Evolutionary conservation across 345 rosid species (phyloP).

Genomic region (Populus deltoides): DNA sequence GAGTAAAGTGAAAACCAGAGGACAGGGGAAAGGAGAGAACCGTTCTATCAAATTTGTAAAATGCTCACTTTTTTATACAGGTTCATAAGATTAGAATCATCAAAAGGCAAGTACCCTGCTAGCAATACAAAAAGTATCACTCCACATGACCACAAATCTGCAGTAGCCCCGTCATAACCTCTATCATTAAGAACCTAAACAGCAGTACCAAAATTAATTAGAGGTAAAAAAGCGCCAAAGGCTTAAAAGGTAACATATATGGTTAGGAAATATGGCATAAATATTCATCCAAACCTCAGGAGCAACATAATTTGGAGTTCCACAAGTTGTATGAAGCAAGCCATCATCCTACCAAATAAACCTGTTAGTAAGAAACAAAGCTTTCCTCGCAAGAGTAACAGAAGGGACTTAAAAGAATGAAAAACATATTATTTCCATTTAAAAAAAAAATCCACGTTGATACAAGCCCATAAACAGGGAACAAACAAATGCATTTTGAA

Average conservation of each 20-base stretch:
- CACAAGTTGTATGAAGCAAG: slow-evolving; percentile 93
- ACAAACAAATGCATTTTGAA: background rate
- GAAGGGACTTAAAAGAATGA: background rate
- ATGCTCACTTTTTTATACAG: slow-evolving; percentile 92
- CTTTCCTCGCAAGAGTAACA: background rate
- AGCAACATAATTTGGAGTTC: slow-evolving; percentile 97
- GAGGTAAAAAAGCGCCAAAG: background rate
- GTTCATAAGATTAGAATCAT: slow-evolving; percentile 91
- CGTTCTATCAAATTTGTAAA: slow-evolving; percentile 13
- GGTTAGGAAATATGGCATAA: slow-evolving; percentile 1
- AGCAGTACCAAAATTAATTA: slow-evolving; percentile 8
- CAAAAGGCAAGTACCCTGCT: slow-evolving; percentile 99
- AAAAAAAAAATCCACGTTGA: background rate
- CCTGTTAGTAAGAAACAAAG: slow-evolving; percentile 18
- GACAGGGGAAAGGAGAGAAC: slow-evolving; percentile 12
- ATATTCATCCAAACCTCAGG: slow-evolving; percentile 69
- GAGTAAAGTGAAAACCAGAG: slow-evolving; percentile 16
- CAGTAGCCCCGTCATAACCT: slow-evolving; percentile 96
- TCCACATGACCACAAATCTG: slow-evolving; percentile 98
- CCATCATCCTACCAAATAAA: slow-evolving; percentile 73
- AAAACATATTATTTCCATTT: background rate
- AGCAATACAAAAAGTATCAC: slow-evolving; percentile 94
- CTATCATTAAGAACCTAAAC: slow-evolving; percentile 86
- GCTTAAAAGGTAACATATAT: background rate
- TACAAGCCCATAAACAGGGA: background rate